Base-by-base conservation (phyloP, 164 flowering plant genomes). In the Paratinospora sagittata region DNA sequence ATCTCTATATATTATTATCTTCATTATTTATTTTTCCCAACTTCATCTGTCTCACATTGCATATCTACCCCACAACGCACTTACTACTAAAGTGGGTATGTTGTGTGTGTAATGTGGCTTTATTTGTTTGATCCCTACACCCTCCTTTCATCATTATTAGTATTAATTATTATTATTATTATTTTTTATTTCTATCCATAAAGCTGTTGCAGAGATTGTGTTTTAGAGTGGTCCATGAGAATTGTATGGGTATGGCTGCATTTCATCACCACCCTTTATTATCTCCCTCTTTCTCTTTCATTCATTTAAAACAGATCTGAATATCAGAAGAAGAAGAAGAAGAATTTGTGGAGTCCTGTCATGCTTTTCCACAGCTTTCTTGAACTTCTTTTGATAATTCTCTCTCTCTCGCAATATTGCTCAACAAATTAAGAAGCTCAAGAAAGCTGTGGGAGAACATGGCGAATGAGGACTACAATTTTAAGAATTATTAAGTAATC, bases 361-460 rank as follows among this genome's bases (percentile, higher is more conserved):
- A 85, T 86, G 88, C 83, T 86, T 81, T 88, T 88, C 92, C 92
- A 88, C 92, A 88, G 92, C 92, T 88, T 88, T 88, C 92, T 88
- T 88, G 92, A 88, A 88, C 92, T 86, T 85, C 75, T 66, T 69
- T 30, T 30, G 34, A 30, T 30, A 30, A 30, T 30, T 30, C 34
- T 30, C 34, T 30, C 34, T 30, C 34, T 39, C 23, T 67, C 27
- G 4, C 41, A 41, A 36, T 90, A 85, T 87, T 86, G 86, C 60
- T n/a, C 23, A 66, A 43, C 47, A 12, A 43, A 24, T 24, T 12
- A 8, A 52, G 74, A 76, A 77, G 84, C 26, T 82, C 84, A 82
- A 83, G 84, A 79, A 77, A 83, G 78, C 82, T 81, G 85, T 83
- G 85, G 85, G 83, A 83, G 26, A 72, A 70, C 75, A 79, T 81